Conservation (phyloP, 768 basidiomycete species). For the Rhodotorula babjevae region DNA sequence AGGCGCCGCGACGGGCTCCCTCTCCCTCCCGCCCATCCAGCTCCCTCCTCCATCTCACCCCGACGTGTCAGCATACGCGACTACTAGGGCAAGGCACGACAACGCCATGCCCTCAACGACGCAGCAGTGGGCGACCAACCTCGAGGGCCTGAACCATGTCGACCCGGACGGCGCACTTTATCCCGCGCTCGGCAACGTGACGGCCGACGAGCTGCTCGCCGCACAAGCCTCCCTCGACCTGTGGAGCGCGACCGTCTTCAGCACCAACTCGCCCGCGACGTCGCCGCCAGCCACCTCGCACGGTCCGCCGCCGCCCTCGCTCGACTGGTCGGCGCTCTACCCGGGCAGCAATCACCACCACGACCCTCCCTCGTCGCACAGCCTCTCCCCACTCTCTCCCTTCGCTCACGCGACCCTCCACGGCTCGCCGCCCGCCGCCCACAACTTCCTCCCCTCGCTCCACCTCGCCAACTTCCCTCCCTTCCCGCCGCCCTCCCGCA, state of each 20-base stretch:
- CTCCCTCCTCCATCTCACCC: neutral
- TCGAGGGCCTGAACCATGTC: constrained; percentile 21
- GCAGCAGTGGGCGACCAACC: neutral
- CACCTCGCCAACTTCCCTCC: neutral
- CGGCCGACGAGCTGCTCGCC: constrained; percentile 17
- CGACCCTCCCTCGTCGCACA: no score
- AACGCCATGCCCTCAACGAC: neutral
- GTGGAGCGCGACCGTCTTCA: constrained; percentile 19
- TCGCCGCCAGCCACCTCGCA: neutral
- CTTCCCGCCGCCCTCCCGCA: neutral
- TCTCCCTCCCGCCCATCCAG: neutral
- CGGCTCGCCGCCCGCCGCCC: neutral
- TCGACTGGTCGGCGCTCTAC: constrained; percentile 24
- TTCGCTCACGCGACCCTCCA: neutral
- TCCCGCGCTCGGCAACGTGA: neutral
- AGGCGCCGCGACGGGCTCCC: neutral
- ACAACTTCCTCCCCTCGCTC: neutral
- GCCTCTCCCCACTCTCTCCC: neutral
- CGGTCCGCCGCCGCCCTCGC: neutral
- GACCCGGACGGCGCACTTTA: neutral
- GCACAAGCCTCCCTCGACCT: constrained; percentile 19
- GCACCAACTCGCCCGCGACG: neutral
- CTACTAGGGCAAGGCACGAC: neutral
- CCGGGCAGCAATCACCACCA: neutral
- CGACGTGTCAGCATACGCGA: no score